These are phyloP conservation scores for Neurospora sp. DNA, from an alignment of 495 filamentous ascomycete genomes.

Conservation along the genomic window DNA sequence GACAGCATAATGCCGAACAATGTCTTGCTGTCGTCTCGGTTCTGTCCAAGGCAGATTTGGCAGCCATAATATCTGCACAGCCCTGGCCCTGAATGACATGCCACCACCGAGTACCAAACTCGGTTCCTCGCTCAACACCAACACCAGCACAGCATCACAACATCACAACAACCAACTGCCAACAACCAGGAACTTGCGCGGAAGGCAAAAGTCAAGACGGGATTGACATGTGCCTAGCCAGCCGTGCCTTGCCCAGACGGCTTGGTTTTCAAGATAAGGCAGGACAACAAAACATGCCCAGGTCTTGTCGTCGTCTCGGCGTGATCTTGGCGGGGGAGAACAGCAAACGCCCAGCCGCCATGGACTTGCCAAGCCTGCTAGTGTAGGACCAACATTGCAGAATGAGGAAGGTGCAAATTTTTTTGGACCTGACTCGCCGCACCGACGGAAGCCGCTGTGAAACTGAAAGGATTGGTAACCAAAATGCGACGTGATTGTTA, in stretches of 20 bases:
- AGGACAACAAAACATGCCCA: not conserved
- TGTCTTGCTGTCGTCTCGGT: not conserved
- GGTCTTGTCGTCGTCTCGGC: not conserved
- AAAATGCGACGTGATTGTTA: not conserved
- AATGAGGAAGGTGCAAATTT: not conserved
- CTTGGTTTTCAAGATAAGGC: not conserved
- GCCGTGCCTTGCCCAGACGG: not conserved
- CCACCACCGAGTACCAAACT: not conserved
- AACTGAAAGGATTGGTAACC: not conserved
- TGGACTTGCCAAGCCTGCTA: not conserved
- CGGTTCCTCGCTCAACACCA: not conserved
- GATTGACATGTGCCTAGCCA: not conserved
- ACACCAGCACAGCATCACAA: not conserved
- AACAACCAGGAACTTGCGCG: not conserved
- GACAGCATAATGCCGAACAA: not conserved
- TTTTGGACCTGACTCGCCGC: not conserved
- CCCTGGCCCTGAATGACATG: not conserved
- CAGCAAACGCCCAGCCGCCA: not conserved
- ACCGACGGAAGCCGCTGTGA: not conserved
- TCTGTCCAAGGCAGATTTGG: not conserved
- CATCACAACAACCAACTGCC: not conserved
- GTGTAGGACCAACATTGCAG: not conserved
- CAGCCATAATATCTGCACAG: not conserved
- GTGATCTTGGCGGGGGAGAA: not conserved
- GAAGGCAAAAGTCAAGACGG: not conserved